A percentile compares a stretch with the other conserved stretches of the same genome.
Evolutionary conservation across 352 stramenopile genomes (phyloP).

Genomic region (Blastocystis sp.): DNA sequence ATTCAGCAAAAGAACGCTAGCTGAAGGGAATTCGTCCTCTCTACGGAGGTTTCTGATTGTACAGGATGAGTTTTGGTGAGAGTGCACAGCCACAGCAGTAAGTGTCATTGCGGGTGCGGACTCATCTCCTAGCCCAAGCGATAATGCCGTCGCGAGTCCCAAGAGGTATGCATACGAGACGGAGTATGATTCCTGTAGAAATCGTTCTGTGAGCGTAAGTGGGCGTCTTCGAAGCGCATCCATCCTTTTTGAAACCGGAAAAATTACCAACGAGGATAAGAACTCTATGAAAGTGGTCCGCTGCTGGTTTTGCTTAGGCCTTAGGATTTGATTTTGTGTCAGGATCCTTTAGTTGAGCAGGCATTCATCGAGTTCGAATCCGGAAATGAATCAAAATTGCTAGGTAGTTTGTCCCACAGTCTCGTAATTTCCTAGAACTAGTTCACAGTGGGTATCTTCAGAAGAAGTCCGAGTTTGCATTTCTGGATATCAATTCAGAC

Average conservation of each 20-base stretch:
- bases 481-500: slow-evolving; percentile 52
- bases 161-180: slow-evolving; percentile 1
- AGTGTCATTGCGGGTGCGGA: not conserved
- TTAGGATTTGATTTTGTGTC: slow-evolving; percentile 67
- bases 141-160: not conserved
- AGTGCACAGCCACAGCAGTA: slow-evolving; percentile 28
- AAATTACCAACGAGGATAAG: slow-evolving; percentile 65
- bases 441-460: slow-evolving; percentile 62
- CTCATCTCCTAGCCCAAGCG: slow-evolving; percentile 3
- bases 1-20: not conserved
- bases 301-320: not conserved
- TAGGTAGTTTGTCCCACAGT: not conserved
- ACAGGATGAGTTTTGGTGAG: slow-evolving; percentile 8
- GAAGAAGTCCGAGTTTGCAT: slow-evolving; percentile 64
- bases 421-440: slow-evolving; percentile 6
- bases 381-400: slow-evolving; percentile 45
- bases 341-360: slow-evolving; percentile 61
- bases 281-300: slow-evolving; percentile 43
- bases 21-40: not conserved
- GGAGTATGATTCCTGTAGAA: slow-evolving; percentile 8
- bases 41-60: not conserved
- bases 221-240: slow-evolving; percentile 57
- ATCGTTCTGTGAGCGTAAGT: slow-evolving; percentile 67
- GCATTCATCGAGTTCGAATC: slow-evolving; percentile 49
- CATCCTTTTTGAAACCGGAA: slow-evolving; percentile 59